Conservation (phyloP, 805 yeast genomes). For the Metschnikowia corniflorae region DNA sequence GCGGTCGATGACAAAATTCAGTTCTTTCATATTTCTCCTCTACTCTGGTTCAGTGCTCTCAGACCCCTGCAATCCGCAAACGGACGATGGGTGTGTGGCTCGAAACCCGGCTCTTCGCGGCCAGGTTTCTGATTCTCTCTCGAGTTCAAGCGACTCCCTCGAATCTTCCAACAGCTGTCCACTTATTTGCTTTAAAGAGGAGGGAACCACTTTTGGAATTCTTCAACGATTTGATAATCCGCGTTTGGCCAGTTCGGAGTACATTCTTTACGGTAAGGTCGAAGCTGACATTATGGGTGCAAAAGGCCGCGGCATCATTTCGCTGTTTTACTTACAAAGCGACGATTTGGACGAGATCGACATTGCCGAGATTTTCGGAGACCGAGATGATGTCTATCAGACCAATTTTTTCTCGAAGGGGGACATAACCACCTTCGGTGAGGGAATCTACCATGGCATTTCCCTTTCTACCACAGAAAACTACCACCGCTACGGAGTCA, state of each 20-base stretch:
- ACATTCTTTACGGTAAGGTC: slow-evolving; percentile 35
- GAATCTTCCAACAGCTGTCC: slow-evolving; percentile 10
- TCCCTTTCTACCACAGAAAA: slow-evolving; percentile 23
- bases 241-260: slow-evolving; percentile 25
- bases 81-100: slow-evolving; percentile 24
- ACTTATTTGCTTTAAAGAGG: slow-evolving; percentile 6
- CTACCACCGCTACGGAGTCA: slow-evolving; percentile 31
- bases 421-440: slow-evolving; percentile 30
- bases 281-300: slow-evolving; percentile 35
- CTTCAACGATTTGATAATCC: slow-evolving; percentile 29
- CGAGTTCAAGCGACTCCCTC: slow-evolving; percentile 15
- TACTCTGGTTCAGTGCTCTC: neutral
- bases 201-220: slow-evolving; percentile 12
- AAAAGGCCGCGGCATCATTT: slow-evolving; percentile 34
- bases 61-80: slow-evolving; percentile 27
- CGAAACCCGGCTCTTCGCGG: slow-evolving; percentile 25
- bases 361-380: slow-evolving; percentile 38
- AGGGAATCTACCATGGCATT: slow-evolving; percentile 33
- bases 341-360: slow-evolving; percentile 44
- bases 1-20: no score
- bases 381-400: slow-evolving; percentile 28
- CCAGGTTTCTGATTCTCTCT: slow-evolving; percentile 18
- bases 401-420: slow-evolving; percentile 41
- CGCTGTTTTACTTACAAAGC: slow-evolving; percentile 39
- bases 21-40: no score